phyloP scores from a whole-genome alignment of 2,329 filamentous ascomycete species.

The Rutstroemia sp. region DNA sequence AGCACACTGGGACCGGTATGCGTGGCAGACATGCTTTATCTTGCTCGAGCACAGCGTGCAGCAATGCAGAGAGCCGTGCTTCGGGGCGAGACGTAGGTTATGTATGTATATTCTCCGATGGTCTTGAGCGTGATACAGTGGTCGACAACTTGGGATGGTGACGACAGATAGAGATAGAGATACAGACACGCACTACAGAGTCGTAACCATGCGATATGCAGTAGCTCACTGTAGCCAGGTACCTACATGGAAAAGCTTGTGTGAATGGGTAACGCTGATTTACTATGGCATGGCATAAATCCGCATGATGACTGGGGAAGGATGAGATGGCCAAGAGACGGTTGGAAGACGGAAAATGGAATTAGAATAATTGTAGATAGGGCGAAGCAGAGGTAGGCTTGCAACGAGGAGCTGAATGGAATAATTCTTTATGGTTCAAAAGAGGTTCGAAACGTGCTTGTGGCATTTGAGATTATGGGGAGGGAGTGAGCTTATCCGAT shows the following conservation, averaged over 20 bases:
- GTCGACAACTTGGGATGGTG: not conserved
- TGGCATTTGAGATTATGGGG: too few relatives aligned
- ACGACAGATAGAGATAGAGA: not conserved
- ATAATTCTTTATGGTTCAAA: not conserved
- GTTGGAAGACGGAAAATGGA: not conserved
- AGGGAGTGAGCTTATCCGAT: too few relatives aligned
- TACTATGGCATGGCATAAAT: not conserved
- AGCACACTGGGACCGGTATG: conserved; percentile 8
- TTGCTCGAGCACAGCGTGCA: not conserved
- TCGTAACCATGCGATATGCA: too few relatives aligned
- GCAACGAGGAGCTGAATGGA: not conserved
- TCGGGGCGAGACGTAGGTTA: not conserved
- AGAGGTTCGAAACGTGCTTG: not conserved
- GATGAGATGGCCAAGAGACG: not conserved
- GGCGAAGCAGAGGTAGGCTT: not conserved
- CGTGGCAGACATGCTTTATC: not conserved
- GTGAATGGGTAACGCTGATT: not conserved
- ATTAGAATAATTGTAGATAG: not conserved
- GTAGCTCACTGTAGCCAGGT: too few relatives aligned
- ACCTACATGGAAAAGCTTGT: not conserved
- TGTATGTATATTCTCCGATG: too few relatives aligned
- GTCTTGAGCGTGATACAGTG: too few relatives aligned
- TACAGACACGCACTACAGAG: too few relatives aligned
- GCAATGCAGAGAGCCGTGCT: not conserved
- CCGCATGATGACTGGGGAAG: not conserved